phyloP scores from a whole-genome alignment of 495 filamentous ascomycete species.

The Pseudomonodictys pantanalensis region DNA sequence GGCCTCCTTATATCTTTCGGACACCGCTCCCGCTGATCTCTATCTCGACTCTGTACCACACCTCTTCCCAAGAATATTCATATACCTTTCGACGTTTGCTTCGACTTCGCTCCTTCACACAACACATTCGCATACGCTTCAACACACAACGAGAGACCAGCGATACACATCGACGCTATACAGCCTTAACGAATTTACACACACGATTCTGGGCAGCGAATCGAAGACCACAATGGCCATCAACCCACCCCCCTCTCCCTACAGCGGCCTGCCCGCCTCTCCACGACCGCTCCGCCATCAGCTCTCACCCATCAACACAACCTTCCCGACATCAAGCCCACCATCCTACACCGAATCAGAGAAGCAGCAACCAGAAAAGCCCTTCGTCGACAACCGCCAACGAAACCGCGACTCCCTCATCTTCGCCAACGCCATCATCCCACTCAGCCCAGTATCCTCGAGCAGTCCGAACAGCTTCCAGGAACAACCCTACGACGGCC shows the following conservation, averaged over 20 bases:
- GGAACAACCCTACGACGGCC: neutral
- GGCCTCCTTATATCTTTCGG: slow-evolving; percentile 4
- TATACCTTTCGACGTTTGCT: neutral
- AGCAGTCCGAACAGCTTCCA: neutral
- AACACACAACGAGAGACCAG: no score
- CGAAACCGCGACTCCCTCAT: slow-evolving; percentile 11
- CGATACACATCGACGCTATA: no score
- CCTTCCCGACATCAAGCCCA: neutral
- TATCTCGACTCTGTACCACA: neutral
- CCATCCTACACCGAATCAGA: neutral
- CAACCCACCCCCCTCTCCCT: neutral
- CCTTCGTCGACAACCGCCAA: slow-evolving; percentile 14
- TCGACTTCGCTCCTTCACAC: neutral
- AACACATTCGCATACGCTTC: neutral
- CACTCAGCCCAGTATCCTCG: slow-evolving; percentile 15
- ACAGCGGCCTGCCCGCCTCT: neutral
- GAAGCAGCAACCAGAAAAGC: neutral
- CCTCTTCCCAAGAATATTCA: neutral
- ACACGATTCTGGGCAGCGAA: neutral
- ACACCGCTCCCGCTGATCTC: neutral
- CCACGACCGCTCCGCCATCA: slow-evolving; percentile 1
- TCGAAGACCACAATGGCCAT: neutral
- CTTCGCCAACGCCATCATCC: slow-evolving; percentile 26
- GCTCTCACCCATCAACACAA: neutral
- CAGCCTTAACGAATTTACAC: neutral